Evolutionary conservation across 306 rosid genomes (phyloP), one percentile per base, ranked within the genome.

Genomic region (Castanea crenata): DNA sequence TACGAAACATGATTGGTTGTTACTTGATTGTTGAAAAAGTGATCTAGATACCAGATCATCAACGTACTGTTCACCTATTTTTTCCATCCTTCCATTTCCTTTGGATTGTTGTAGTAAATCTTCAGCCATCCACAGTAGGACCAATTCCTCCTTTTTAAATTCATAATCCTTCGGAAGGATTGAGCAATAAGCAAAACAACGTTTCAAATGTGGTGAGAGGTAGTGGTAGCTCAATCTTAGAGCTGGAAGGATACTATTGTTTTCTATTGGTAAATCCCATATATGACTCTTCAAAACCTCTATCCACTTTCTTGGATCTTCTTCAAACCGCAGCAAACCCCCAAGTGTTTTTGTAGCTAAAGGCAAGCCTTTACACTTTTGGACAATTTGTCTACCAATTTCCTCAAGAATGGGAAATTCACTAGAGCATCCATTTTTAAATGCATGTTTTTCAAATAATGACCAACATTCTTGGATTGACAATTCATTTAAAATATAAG

Each of bases 61-160:
- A 23, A 83, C 38, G 58, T 75, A 83, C 1, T 70, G 34, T 10
- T 67, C 9, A 1, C 86, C 86, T n/a, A 79, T 16, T 25, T 75
- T 76, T 41, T 59, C 83, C 3, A 76, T 55, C 8, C n/a, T 54
- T 3, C 11, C 46, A 13, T 15, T 20, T n/a, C 11, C 13, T 4
- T 29, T 15, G 4, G 12, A 5, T 23, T 46, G 76, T 6, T 7
- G 65, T 12, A 80, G 16, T 0, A 80, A 80, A 8, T 75, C 80
- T 31, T 69, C 76, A 7, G 76, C 76, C 76, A 80, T 75, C 84
- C 84, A 80, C 8, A 74, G 5, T 29, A 11, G 69, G 46, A 80
- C 51, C 2, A 74, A n/a, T 6, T 55, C 31, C 1, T 67, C 35
- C 71, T 44, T 80, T 32, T 68, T 56, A 59, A 74, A 34, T 2